Base-by-base conservation (phyloP, 106 monocot species). In the Cymbidium sinense region DNA sequence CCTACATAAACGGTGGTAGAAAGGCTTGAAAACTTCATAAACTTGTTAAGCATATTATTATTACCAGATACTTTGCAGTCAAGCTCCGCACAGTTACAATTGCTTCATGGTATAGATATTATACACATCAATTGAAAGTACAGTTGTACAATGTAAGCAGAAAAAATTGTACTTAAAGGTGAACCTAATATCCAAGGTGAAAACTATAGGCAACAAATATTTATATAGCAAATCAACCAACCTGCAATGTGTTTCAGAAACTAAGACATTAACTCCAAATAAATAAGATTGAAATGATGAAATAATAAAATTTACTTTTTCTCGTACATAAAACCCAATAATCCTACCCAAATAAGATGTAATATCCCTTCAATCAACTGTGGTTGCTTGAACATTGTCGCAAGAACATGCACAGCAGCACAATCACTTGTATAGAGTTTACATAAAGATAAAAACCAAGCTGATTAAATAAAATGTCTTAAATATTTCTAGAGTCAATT, bases 211-310 rank as follows among this genome's bases (percentile, higher is more conserved):
- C 13, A 67, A 23, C 67, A 5, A 30, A 13, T 13, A 67, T 23
- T 67, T 13, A 29, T 33, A 31, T 33, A 61, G 61, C 25, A 61
- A n/a, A 67, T 64, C 64, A 67, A 12, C 67, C 31, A 30, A 67
- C 67, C 67, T 30, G 23, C n/a, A 10, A 58, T 23, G 25, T 33
- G 67, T 67, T 47, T 30, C 30, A 67, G 3, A 67, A 67, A 10
- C 33, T 31, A 30, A 31, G 67, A 10, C 31, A 67, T 33, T 67
- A 29, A 67, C 30, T 11, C 31, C 67, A 67, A 67, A 33, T 30
- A 67, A 61, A 61, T 61, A 23, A 27, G 25, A 23, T 67, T 67
- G 67, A 67, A 67, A 67, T 67, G 31, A 67, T 33, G 33, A 67
- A 67, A 67, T 67, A 11, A 67, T 13, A 31, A 67, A 67, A 67